Percentiles rank a stretch among this genome's conserved stretches.
Evolutionary conservation across 1,284 basidiomycete genomes (phyloP).

Genomic region (Ustilago sp.): DNA sequence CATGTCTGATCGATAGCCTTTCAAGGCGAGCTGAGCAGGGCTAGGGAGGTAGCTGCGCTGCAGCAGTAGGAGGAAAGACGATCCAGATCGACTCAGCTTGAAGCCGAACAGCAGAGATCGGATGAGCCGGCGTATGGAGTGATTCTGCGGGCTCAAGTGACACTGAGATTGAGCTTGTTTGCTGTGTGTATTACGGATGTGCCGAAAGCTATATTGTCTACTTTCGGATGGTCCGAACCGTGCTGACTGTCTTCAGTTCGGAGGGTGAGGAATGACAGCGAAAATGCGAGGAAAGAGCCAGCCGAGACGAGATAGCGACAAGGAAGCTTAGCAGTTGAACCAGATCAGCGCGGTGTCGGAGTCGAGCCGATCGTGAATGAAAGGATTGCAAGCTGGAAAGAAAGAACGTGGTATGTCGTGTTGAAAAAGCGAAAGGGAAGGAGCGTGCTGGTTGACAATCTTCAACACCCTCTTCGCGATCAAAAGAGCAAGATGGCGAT

Average conservation of each 20-base stretch:
- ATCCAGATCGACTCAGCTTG: not conserved
- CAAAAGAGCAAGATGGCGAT: conserved; percentile 6
- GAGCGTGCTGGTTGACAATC: conserved; percentile 10
- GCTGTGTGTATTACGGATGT: not conserved
- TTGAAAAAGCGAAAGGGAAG: not conserved
- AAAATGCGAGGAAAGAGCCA: not conserved
- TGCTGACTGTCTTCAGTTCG: not conserved
- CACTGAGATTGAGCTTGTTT: no score
- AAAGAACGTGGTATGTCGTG: not conserved
- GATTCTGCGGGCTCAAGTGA: not conserved
- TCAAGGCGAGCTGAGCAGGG: conserved; percentile 10
- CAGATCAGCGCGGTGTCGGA: not conserved
- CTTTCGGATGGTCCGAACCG: not conserved
- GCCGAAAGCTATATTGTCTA: not conserved
- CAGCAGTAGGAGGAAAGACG: not conserved
- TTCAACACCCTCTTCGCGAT: conserved; percentile 12
- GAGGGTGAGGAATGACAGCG: no score
- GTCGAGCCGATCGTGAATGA: not conserved
- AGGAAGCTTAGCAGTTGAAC: not conserved
- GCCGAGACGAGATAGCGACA: not conserved
- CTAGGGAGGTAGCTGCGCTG: not conserved
- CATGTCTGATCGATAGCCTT: conserved; percentile 14
- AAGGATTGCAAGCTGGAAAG: not conserved
- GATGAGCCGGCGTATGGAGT: conserved; percentile 1
- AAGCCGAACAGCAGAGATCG: not conserved